phyloP scores from a whole-genome alignment of 805 yeast genomes.

The Metschnikowia amazonensis region DNA sequence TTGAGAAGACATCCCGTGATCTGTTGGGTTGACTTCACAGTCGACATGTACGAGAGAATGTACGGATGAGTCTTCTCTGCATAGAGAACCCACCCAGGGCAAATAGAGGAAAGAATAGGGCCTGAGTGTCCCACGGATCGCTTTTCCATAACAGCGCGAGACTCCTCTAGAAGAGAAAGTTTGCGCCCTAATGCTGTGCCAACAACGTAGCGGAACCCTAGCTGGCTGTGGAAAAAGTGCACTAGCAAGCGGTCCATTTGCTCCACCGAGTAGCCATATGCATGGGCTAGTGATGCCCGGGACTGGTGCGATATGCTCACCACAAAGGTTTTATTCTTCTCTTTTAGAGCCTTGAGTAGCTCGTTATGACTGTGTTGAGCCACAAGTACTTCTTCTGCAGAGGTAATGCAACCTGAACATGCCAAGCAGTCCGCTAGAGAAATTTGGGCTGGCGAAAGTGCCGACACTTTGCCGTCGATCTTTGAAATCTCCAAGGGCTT shows the following conservation, averaged over 20 bases:
- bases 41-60: slow-evolving; percentile 64
- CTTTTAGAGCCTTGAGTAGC: slow-evolving; percentile 55
- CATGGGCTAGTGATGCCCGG: slow-evolving; percentile 74
- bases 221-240: slow-evolving; percentile 51
- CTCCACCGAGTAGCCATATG: slow-evolving; percentile 50
- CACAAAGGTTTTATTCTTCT: slow-evolving; percentile 43
- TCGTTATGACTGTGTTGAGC: slow-evolving; percentile 88
- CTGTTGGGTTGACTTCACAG: slow-evolving; percentile 88
- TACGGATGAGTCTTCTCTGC: slow-evolving; percentile 95
- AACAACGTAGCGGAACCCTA: slow-evolving; percentile 71
- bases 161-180: slow-evolving; percentile 49
- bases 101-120: slow-evolving; percentile 67
- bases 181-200: slow-evolving; percentile 83
- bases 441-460: slow-evolving; percentile 76
- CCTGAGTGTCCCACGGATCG: slow-evolving; percentile 14
- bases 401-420: slow-evolving; percentile 94
- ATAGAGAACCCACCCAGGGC: slow-evolving; percentile 96
- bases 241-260: slow-evolving; percentile 60
- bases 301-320: slow-evolving; percentile 84
- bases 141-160: slow-evolving; percentile 18
- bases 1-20: slow-evolving; percentile 81
- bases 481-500: slow-evolving; percentile 66
- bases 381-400: slow-evolving; percentile 92
- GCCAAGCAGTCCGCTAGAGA: slow-evolving; percentile 92
- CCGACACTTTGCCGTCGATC: slow-evolving; percentile 49